Percentiles rank a stretch among this genome's conserved stretches.
phyloP scores from a whole-genome alignment of 108 stramenopile species.

The Cyclotella cryptica region DNA sequence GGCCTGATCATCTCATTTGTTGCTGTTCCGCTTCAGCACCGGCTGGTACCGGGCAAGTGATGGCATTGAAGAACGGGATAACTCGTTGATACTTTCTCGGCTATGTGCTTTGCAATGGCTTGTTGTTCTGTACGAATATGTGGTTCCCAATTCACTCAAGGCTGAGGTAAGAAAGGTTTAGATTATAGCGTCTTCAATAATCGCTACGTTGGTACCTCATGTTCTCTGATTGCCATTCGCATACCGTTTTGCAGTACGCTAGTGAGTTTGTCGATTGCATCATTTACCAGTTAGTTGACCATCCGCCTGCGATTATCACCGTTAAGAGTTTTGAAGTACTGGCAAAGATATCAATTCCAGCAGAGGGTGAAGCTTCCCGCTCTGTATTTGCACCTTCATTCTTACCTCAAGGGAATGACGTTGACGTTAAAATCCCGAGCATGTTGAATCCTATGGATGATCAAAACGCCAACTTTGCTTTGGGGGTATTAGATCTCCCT shows the following conservation, averaged over 20 bases:
- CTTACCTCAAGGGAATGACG: constrained; percentile 13
- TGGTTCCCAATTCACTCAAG: constrained; percentile 84
- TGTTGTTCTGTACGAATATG: constrained; percentile 83
- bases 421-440: constrained; percentile 23
- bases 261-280: constrained; percentile 85
- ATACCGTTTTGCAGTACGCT: constrained; percentile 60
- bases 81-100: constrained; percentile 77
- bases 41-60: constrained; percentile 85
- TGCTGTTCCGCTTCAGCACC: constrained; percentile 42
- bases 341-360: constrained; percentile 82
- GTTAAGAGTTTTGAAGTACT: constrained; percentile 87
- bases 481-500: constrained; percentile 67
- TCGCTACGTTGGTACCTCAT: neutral
- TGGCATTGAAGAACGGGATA: constrained; percentile 53
- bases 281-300: constrained; percentile 83
- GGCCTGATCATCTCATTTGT: neutral
- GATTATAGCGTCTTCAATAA: neutral
- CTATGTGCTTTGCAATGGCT: constrained; percentile 89
- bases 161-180: constrained; percentile 66
- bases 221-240: neutral
- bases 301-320: constrained; percentile 82
- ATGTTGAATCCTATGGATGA: constrained; percentile 65
- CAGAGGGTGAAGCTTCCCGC: constrained; percentile 55
- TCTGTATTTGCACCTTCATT: constrained; percentile 32
- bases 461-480: constrained; percentile 67